These are phyloP conservation scores for Nicotiana undulata DNA, from an alignment of 257 asterid species.

Conservation along the genomic window DNA sequence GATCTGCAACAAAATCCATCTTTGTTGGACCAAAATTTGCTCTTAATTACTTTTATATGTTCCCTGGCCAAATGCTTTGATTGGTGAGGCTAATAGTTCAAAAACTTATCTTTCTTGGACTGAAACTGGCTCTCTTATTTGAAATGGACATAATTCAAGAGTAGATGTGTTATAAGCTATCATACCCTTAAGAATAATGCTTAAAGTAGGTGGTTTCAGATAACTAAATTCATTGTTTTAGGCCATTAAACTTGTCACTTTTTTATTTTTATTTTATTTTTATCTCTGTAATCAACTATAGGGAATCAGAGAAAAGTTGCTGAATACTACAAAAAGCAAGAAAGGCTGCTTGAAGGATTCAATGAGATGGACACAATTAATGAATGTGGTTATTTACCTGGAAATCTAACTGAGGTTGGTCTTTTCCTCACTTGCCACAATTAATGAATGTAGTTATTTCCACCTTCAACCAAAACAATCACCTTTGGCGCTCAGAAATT, in stretches of 20 bases:
- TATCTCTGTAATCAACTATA: background rate
- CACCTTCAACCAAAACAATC: no score
- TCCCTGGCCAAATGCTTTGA: background rate
- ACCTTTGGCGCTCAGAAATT: no score
- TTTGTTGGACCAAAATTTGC: background rate
- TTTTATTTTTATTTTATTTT: no score
- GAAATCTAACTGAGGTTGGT: conserved; percentile 56
- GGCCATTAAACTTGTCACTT: background rate
- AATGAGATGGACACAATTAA: conserved; percentile 78
- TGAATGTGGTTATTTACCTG: conserved; percentile 55
- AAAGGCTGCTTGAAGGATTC: conserved; percentile 68
- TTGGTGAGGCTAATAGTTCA: background rate
- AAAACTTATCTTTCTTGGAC: background rate
- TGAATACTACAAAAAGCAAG: conserved; percentile 79
- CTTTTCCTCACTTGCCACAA: background rate
- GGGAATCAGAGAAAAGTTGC: conserved; percentile 63
- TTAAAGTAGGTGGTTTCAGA: background rate
- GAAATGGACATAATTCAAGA: background rate
- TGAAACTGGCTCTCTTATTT: background rate
- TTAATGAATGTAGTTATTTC: no score
- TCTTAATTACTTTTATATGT: background rate
- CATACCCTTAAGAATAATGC: background rate
- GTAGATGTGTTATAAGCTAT: background rate
- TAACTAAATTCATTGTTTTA: background rate
- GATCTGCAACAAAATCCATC: background rate